phyloP scores from a whole-genome alignment of 2,329 filamentous ascomycete genomes.

The Pezicula neosporulosa region DNA sequence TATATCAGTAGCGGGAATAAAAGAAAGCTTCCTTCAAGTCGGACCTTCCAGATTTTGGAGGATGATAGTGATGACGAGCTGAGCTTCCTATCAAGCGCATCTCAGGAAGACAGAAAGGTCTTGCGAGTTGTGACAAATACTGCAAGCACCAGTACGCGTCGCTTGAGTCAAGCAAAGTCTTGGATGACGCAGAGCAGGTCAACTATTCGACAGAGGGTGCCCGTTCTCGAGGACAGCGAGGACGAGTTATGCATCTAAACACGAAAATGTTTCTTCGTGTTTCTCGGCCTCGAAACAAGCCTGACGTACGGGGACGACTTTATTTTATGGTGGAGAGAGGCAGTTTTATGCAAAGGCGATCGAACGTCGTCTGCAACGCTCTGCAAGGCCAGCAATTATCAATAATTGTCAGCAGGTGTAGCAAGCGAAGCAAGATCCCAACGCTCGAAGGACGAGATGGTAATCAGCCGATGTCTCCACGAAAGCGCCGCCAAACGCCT shows the following conservation, averaged over 20 bases:
- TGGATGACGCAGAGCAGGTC: conserved; percentile 1
- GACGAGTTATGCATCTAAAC: conserved; percentile 27
- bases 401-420: too few relatives aligned
- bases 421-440: too few relatives aligned
- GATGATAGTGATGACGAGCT: conserved; percentile 28
- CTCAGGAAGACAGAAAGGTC: conserved; percentile 4
- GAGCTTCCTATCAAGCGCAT: conserved; percentile 18
- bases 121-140: conserved; percentile 15
- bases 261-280: background rate
- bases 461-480: too few relatives aligned
- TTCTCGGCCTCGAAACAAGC: background rate
- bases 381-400: too few relatives aligned
- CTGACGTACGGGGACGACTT: background rate
- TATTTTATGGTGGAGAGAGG: too few relatives aligned
- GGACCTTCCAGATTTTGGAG: conserved; percentile 14
- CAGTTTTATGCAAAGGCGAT: too few relatives aligned
- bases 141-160: conserved; percentile 1
- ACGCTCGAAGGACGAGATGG: too few relatives aligned
- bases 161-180: conserved; percentile 2
- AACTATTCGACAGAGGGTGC: background rate
- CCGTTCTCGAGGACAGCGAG: conserved; percentile 20
- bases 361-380: too few relatives aligned
- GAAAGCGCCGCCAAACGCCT: background rate
- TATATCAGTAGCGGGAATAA: background rate
- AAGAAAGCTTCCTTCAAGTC: conserved; percentile 11